Conservation (phyloP, 495 filamentous ascomycete species). For the Bacidia rubella region DNA sequence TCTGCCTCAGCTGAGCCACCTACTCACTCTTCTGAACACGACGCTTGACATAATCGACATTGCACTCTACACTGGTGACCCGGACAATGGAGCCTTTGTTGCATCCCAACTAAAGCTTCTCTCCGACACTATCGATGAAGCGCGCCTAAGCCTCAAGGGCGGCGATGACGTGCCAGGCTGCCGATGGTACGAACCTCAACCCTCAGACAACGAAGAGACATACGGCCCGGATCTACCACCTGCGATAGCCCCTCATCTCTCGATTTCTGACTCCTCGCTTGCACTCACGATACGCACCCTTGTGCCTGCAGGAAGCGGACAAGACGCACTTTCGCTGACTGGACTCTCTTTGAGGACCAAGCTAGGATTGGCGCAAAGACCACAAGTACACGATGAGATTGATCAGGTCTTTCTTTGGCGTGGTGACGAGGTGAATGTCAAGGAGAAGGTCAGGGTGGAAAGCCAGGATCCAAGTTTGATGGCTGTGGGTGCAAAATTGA, state of each 20-base stretch:
- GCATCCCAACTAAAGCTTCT: slow-evolving; percentile 67
- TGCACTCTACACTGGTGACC: slow-evolving; percentile 51
- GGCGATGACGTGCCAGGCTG: slow-evolving; percentile 35
- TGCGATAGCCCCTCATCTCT: slow-evolving; percentile 60
- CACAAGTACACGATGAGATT: slow-evolving; percentile 68
- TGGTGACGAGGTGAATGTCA: slow-evolving; percentile 67
- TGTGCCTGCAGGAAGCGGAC: slow-evolving; percentile 43
- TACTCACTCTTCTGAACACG: slow-evolving; percentile 61
- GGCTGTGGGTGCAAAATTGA: slow-evolving; percentile 76
- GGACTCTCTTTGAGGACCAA: slow-evolving; percentile 46
- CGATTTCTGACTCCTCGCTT: slow-evolving; percentile 62
- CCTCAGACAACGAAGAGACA: slow-evolving; percentile 32
- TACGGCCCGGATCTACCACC: slow-evolving; percentile 46
- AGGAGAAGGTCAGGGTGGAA: slow-evolving; percentile 82
- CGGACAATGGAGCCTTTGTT: slow-evolving; percentile 51
- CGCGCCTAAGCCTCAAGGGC: slow-evolving; percentile 41
- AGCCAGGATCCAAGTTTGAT: slow-evolving; percentile 82
- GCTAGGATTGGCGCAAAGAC: slow-evolving; percentile 33
- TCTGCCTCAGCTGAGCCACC: slow-evolving; percentile 54
- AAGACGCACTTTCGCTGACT: slow-evolving; percentile 39
- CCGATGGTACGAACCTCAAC: slow-evolving; percentile 33
- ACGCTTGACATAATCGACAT: slow-evolving; percentile 68
- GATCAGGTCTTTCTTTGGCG: slow-evolving; percentile 54
- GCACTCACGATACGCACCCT: slow-evolving; percentile 70
- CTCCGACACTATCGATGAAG: slow-evolving; percentile 60